Percentiles rank a stretch among this genome's conserved stretches.
Evolutionary conservation across 495 filamentous ascomycete species (phyloP).

Genomic region (Podospora conica): DNA sequence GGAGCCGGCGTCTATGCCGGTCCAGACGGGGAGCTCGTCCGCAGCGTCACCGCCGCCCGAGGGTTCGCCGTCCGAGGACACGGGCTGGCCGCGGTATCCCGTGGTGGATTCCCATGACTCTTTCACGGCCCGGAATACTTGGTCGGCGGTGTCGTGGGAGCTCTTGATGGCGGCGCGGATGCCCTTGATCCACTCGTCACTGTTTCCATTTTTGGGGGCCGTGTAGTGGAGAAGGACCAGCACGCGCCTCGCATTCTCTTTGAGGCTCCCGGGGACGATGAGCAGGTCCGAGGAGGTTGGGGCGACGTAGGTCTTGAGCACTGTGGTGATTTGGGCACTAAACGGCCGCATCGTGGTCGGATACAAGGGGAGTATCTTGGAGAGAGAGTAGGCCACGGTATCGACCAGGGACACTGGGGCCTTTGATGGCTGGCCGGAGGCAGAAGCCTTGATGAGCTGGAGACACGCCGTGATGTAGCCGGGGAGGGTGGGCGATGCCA

Average conservation of each 20-base stretch:
- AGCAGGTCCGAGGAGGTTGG: conserved; percentile 45
- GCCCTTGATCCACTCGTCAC: conserved; percentile 65
- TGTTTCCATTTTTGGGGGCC: conserved; percentile 64
- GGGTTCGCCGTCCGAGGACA: conserved; percentile 35
- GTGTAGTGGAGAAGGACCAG: conserved; percentile 66
- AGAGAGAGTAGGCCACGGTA: conserved; percentile 51
- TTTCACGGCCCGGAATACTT: conserved; percentile 65
- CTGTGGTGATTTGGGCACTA: conserved; percentile 54
- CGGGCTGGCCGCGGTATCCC: conserved; percentile 28
- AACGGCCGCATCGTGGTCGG: conserved; percentile 75
- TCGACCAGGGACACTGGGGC: conserved; percentile 46
- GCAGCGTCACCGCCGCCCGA: conserved; percentile 34
- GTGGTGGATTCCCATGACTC: conserved; percentile 70
- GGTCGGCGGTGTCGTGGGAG: conserved; percentile 62
- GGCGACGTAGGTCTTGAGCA: conserved; percentile 51
- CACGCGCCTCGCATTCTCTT: conserved; percentile 51
- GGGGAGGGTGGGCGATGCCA: conserved; percentile 76
- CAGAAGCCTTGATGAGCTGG: conserved; percentile 52
- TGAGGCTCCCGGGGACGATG: conserved; percentile 43
- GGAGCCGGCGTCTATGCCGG: conserved; percentile 61
- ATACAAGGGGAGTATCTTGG: conserved; percentile 64
- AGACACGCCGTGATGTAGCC: conserved; percentile 66
- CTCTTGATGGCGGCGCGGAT: conserved; percentile 52
- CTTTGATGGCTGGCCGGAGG: conserved; percentile 34
- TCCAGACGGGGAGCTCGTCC: conserved; percentile 60